Conservation (phyloP, 225 moss, liverwort and hornwort species). For the Thuidium tamariscinum region DNA sequence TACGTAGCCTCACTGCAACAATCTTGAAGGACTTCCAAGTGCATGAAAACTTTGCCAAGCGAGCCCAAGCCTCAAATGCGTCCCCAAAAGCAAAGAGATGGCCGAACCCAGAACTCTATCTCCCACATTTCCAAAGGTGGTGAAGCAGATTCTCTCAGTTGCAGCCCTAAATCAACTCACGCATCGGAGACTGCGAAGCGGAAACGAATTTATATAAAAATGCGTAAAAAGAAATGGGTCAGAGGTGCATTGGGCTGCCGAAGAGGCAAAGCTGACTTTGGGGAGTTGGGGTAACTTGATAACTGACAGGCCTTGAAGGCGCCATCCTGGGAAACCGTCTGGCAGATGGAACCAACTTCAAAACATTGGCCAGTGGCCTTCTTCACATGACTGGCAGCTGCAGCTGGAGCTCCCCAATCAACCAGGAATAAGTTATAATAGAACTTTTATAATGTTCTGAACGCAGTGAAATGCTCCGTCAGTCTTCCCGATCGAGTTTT, state of each 20-base stretch:
- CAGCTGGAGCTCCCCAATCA: neutral
- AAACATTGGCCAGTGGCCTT: neutral
- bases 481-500: neutral
- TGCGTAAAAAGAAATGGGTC: neutral
- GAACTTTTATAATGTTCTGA: neutral
- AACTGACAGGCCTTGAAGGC: slow-evolving; percentile 12
- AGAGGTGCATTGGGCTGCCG: neutral
- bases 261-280: neutral
- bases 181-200: neutral
- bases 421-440: neutral
- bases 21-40: neutral
- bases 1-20: neutral
- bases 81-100: neutral
- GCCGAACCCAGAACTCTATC: neutral
- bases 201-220: neutral
- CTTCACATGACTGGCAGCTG: slow-evolving; percentile 2
- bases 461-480: neutral
- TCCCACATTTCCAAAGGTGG: neutral
- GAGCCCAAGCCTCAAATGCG: neutral
- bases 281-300: neutral
- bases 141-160: neutral
- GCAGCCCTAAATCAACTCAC: neutral
- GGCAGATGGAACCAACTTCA: neutral
- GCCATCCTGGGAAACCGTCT: neutral
- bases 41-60: neutral